Base-by-base conservation (phyloP, 192 early-diverging fungal genomes). In the Mortierella hygrophila region DNA sequence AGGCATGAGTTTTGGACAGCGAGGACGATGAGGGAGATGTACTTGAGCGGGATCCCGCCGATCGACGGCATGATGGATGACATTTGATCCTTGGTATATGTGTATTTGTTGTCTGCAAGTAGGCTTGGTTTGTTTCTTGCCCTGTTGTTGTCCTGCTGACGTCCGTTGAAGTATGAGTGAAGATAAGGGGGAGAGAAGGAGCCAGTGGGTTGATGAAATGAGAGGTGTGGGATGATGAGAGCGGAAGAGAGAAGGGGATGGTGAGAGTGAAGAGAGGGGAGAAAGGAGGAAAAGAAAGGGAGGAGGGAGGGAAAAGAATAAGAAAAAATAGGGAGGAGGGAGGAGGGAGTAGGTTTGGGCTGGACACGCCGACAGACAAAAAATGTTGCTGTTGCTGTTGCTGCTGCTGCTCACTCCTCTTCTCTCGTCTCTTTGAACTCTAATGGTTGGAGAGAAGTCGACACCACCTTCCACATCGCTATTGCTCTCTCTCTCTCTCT, bases 1-100 rank as follows among this genome's bases (percentile, higher is more conserved):
- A 96, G 88, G 26, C 92, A 89, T 74, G 95, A 95, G 89, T 98
- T 97, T 80, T 99, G 98, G 54, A 99, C 93, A 3, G 96, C 94
- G 16, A 99, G 93, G 16, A 95, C 94, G 26, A 97, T 73, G 6
- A 99, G 93, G 21, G 95, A 96, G 54, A 97, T 85, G 88, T 96
- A 97, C 83, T 97, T 97, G 38, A 97, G 89, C 40, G 96, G 96
- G n/a, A 97, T 82, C 49, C 86, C 86, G 26, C 86, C 80, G 26
- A 89, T 54, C 26, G 84, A 75, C 65, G 79, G 83, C 75, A 85
- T 70, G 69, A 60, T 49, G 41, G 81, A 38, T 8, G 83, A 77
- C 88, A 89, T 89, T 47, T 74, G 55, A 42, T 38, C 41, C 41
- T 71, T 23, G 38, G 35, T 41, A 18, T 38, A 4, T 57, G 35